Evolutionary conservation across 768 basidiomycete species (phyloP), one percentile per base, ranked within the genome.

Genomic region (Naganishia onofrii): DNA sequence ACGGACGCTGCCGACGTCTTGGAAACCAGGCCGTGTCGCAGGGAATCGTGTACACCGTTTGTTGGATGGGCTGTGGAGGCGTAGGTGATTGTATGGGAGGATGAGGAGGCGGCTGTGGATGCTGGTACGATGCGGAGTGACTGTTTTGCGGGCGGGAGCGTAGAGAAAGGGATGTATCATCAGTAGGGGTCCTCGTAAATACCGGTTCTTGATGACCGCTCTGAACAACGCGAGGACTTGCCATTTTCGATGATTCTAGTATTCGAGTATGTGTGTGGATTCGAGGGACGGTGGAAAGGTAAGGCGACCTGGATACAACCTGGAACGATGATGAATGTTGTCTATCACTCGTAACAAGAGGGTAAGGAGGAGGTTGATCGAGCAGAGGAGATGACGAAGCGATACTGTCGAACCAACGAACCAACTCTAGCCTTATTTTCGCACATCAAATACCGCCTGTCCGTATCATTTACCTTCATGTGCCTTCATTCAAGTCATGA

Each of bases 11-110:
- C 89, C 72, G 97, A 85, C 75, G 85, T 91, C 12, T 5, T 13
- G 12, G 60, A 38, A 70, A 90, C 87, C 26, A 89, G 88, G 3
- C 95, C 95, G 81, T 94, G 88, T 64, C 87, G 85, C 67, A 99
- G 85, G 3, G 91, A 87, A 80, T 97, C 93, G 42, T 63, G 60
- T 8, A 63, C 60, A 9, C 34, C 60, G 38, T 44, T 63, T 34
- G 29, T 8, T 3, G 60, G 60, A 26, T 63, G 60, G 38, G 60
- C 60, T 7, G 60, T 63, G 38, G 60, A 29, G 34, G 36, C 60
- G 60, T 63, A 63, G 23, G n/a, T 46, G 36, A 63, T 63, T 6
- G 36, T 44, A 26, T 68, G 67, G 26, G 54, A 21, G 5, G 52
- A 3, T 6, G 67, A 56, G 34, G 67, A 55, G 67, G 67, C 21